Evolutionary conservation across 1,284 basidiomycete species (phyloP).

Genomic region (Coriolopsis trogii): DNA sequence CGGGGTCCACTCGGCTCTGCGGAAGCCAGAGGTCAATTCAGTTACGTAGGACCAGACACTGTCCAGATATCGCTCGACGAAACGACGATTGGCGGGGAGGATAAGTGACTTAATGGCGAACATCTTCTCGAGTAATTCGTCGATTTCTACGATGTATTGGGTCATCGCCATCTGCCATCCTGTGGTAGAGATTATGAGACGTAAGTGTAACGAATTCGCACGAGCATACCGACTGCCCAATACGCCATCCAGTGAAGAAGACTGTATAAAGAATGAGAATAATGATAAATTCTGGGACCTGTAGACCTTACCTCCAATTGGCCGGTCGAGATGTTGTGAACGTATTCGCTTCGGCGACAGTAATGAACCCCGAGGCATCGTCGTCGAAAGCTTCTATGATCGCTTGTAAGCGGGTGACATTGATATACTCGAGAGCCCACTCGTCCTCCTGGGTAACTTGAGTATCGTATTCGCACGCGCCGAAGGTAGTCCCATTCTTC

Average conservation of each 20-base stretch:
- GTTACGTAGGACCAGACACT: conserved; percentile 24
- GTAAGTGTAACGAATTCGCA: not conserved
- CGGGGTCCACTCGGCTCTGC: conserved; percentile 15
- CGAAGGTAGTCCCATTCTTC: conserved; percentile 15
- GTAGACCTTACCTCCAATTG: conserved; percentile 25
- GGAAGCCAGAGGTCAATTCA: conserved; percentile 18
- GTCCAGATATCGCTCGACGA: conserved; percentile 28
- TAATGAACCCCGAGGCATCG: conserved; percentile 50
- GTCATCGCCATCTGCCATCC: conserved; percentile 30
- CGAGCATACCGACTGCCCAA: conserved; percentile 31
- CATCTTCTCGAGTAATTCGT: conserved; percentile 25
- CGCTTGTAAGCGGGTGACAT: conserved; percentile 44
- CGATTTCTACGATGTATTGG: conserved; percentile 21
- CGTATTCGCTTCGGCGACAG: conserved; percentile 48
- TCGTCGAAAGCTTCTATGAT: conserved; percentile 53
- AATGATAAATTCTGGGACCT: too few species aligned
- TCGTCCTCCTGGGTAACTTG: conserved; percentile 27
- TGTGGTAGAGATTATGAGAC: conserved; percentile 7
- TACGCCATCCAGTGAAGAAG: conserved; percentile 32
- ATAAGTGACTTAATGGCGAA: conserved; percentile 21
- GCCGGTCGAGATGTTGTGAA: conserved; percentile 35
- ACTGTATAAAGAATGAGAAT: conserved; percentile 6
- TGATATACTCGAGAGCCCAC: conserved; percentile 50
- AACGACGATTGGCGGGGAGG: conserved; percentile 25
- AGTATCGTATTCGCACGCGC: conserved; percentile 12